Conservation (phyloP, 192 early-diverging fungal genomes). For the Diversispora epigaea region DNA sequence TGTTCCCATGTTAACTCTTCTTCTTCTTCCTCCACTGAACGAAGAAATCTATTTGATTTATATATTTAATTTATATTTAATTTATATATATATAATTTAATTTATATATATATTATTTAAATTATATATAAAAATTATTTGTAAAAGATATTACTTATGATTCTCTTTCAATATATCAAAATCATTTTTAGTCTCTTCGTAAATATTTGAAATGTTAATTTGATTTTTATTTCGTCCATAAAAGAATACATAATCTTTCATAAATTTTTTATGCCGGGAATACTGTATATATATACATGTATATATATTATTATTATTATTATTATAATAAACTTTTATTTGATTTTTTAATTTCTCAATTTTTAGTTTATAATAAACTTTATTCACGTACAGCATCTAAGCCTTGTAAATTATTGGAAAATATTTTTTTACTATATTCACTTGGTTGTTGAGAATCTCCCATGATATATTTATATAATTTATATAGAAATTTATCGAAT, state of each 20-base stretch:
- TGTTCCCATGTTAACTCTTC: constrained; percentile 63
- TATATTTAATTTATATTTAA: no score
- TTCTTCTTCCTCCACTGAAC: constrained; percentile 48
- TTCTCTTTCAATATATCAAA: constrained; percentile 68
- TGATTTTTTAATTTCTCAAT: background rate
- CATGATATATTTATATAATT: no score
- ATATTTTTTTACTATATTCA: constrained; percentile 33
- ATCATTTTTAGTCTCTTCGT: constrained; percentile 50
- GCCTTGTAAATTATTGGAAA: constrained; percentile 45
- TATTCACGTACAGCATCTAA: constrained; percentile 45
- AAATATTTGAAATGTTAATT: background rate
- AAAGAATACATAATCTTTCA: constrained; percentile 55
- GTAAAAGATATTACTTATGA: constrained; percentile 54
- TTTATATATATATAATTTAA: no score
- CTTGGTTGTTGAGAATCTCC: constrained; percentile 9
- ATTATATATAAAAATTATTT: background rate
- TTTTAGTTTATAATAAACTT: background rate
- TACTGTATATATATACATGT: constrained; percentile 43
- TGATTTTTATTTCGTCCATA: constrained; percentile 35
- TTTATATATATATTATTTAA: no score
- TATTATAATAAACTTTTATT: background rate
- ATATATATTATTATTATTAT: background rate
- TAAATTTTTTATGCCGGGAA: constrained; percentile 57
- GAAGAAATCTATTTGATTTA: constrained; percentile 52
- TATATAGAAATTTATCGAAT: no score